Evolutionary conservation across 225 moss, liverwort and hornwort genomes (phyloP), one percentile per base, ranked within the genome.

Genomic region (Bryoerythrophyllum caledonicum): DNA sequence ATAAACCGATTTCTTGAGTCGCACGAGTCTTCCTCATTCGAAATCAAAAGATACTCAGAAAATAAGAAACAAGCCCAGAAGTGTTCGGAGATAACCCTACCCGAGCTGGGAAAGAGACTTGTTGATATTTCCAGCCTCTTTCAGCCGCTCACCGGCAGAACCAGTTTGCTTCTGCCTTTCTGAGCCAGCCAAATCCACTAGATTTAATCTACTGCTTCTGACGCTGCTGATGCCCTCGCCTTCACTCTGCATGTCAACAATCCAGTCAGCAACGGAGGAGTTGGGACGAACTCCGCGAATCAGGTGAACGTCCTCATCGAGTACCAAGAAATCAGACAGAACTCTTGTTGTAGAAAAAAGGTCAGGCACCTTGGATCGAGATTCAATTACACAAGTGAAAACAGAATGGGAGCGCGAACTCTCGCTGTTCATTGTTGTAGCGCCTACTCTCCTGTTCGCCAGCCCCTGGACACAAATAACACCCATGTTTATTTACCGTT

Each of bases 341-440:
- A 54, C 1, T 38, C 4, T 1, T 51, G 19, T 27, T 25, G 23
- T 19, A 1, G 10, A 37, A 38, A 23, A 17, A 3, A 24, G 35
- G 25, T 57, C 20, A 34, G 26, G 48, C 27, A 99, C 97, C 91
- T 99, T 86, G 44, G 83, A 88, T 25, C 83, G 95, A 64, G 94
- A 99, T 80, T 95, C 97, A 43, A 99, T 94, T 27, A 99, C 95
- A 63, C 94, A 91, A 17, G 97, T 99, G 56, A 99, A 95, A 9
- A 99, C 95, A 74, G 91, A 91, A 82, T 99, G 97, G n/a, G 97
- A 99, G 13, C 97, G 88, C 61, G 94, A 95, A 68, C 97, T 99
- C 78, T 99, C 97, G 76, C 83, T 85, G 23, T 99, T 99, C 97
- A 99, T 99, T 30, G 97, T 74, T 51, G 97, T 99, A 64, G 90